Base-by-base conservation (phyloP, 306 rosid genomes). In the Ceratonia siliqua region DNA sequence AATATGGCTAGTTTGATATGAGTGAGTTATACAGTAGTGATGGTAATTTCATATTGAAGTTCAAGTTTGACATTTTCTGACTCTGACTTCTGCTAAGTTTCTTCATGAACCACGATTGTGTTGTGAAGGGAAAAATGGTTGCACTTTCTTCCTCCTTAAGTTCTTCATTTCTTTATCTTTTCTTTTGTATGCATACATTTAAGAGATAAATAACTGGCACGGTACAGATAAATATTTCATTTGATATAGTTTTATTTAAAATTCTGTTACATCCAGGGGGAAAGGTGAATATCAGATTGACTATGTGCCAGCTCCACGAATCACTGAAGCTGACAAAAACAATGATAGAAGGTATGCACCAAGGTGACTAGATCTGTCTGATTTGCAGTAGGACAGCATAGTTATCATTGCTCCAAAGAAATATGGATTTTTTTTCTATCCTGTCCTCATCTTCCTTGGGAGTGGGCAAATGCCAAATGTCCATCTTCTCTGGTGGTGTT, bases 211-310 rank as follows among this genome's bases (percentile, higher is more conserved):
- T 58, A 22, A 38, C 39, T 25, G 39, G 49, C 5, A 39, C 62
- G 7, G 5, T 48, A 30, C 66, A 65, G 33, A 38, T 53, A 22
- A 38, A 25, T 66, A 11, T 46, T 61, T 74, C 52, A 32, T 58
- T 75, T 22, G 32, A 13, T 75, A 7, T 61, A 25, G 72, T 63
- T 35, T 50, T 22, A 76, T n/a, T 71, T 55, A 18, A 48, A 28
- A 68, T 55, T 39, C 32, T 78, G 59, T 63, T 78, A 62, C 75
- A 70, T 81, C 56, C 72, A 83, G 85, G 87, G 85, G 87, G 39
- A 92, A 87, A 76, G 96, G 98, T 49, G 99, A 94, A 59, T 94
- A 90, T 84, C 92, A 92, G 64, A 88, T 89, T 63, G 99, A 94
- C 63, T 94, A 87, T 81, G 88, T 74, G 79, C 98, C 99, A 38